A percentile compares a stretch with the other conserved stretches of the same genome.
These are phyloP conservation scores for Collybia sp. DNA, from an alignment of 768 basidiomycete genomes.

Conservation along the genomic window DNA sequence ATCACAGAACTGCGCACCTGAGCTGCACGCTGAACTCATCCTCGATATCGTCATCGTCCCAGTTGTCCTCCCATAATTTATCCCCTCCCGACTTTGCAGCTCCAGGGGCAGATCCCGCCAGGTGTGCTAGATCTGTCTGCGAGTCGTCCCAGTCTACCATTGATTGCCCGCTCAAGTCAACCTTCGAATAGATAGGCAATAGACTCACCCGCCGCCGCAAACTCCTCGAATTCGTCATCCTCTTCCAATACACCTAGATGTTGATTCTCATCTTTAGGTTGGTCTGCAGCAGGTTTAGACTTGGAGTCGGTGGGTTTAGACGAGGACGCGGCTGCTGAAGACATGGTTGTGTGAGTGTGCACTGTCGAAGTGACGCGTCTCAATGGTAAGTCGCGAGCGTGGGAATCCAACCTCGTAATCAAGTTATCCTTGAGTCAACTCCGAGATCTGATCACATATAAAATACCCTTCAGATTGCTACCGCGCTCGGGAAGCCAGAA, in stretches of 20 bases:
- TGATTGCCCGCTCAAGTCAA: background rate
- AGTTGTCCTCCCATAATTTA: constrained; percentile 99
- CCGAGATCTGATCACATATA: too few species aligned
- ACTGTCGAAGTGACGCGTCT: constrained; percentile 15
- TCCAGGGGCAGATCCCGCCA: constrained; percentile 69
- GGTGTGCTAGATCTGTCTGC: constrained; percentile 75
- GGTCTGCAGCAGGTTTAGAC: constrained; percentile 31
- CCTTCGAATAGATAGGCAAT: background rate
- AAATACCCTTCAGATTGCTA: too few species aligned
- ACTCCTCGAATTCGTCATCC: constrained; percentile 97
- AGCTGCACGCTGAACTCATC: constrained; percentile 96
- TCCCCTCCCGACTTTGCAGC: constrained; percentile 78
- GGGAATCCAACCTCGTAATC: background rate
- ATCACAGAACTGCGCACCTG: constrained; percentile 57
- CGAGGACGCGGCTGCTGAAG: constrained; percentile 35
- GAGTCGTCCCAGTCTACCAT: constrained; percentile 83
- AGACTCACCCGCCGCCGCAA: constrained; percentile 71
- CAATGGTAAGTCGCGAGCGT: background rate
- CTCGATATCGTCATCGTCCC: constrained; percentile 99
- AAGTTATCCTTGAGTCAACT: too few species aligned
- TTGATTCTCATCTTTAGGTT: constrained; percentile 43
- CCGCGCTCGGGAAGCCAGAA: too few species aligned
- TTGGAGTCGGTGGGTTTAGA: constrained; percentile 40
- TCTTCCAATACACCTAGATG: constrained; percentile 91
- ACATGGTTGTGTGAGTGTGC: constrained; percentile 22